phyloP scores from a whole-genome alignment of 2,329 filamentous ascomycete genomes.

The Ophiostoma pallidulum region DNA sequence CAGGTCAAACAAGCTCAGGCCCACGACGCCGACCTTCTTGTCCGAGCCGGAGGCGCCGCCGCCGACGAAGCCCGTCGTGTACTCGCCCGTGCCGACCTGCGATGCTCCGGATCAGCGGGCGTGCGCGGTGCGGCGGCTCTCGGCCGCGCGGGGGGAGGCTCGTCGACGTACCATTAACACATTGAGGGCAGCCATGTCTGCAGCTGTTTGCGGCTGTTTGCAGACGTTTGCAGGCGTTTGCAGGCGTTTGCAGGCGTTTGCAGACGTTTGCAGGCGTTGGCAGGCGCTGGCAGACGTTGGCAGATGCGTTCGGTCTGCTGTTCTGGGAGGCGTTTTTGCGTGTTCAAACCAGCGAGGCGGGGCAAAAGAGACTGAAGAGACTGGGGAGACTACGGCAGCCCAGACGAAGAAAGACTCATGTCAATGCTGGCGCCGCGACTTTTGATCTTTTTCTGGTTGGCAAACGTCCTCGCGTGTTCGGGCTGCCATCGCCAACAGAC shows the following conservation, averaged over 20 bases:
- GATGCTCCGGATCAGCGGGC: no score
- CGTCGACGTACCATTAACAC: constrained; percentile 53
- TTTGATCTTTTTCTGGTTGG: no score
- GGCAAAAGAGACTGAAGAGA: no score
- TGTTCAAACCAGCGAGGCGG: no score
- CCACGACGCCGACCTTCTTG: constrained; percentile 94
- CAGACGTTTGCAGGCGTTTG: no score
- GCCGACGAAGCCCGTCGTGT: constrained; percentile 90
- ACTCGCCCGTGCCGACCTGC: constrained; percentile 84
- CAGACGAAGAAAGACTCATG: neutral
- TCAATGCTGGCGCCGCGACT: no score
- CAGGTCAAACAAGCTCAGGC: constrained; percentile 80
- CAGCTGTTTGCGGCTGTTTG: neutral
- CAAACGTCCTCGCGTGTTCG: neutral
- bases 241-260: no score
- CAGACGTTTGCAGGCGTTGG: no score
- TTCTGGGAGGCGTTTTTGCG: no score
- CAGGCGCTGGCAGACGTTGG: no score
- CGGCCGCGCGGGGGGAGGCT: neutral
- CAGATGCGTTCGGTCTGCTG: no score
- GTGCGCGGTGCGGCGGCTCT: no score
- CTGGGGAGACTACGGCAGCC: neutral
- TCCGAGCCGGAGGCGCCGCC: constrained; percentile 75
- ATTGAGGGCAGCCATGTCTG: constrained; percentile 49
- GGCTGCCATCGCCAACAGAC: neutral